Conservation (phyloP, 164 flowering plant species). For the Brasenia schreberi region DNA sequence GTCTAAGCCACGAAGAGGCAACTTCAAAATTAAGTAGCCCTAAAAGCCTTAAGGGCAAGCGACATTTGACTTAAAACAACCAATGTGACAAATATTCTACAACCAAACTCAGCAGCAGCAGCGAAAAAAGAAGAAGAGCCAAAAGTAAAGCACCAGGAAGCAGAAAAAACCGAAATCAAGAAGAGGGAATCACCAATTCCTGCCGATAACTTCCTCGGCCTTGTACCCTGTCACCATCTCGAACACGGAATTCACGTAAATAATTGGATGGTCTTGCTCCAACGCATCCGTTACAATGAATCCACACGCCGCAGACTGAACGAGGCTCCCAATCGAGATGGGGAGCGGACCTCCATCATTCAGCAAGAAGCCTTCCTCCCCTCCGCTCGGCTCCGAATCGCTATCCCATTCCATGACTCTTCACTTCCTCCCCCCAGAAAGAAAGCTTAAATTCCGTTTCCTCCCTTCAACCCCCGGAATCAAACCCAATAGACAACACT, state of each 20-base stretch:
- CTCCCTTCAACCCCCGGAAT: neutral
- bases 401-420: constrained; percentile 11
- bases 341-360: constrained; percentile 10
- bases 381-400: constrained; percentile 7
- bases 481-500: neutral
- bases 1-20: too few relatives aligned
- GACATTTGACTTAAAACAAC: too few relatives aligned
- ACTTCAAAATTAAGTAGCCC: too few relatives aligned
- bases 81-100: too few relatives aligned
- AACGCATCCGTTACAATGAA: constrained; percentile 66
- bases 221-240: constrained; percentile 24
- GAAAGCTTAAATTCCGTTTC: neutral
- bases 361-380: constrained; percentile 10
- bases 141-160: too few relatives aligned
- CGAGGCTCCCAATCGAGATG: constrained; percentile 9
- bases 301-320: constrained; percentile 54
- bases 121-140: too few relatives aligned
- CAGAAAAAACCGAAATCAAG: too few relatives aligned
- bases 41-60: too few relatives aligned
- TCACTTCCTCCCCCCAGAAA: neutral
- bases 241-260: constrained; percentile 59
- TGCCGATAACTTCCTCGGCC: too few relatives aligned
- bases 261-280: constrained; percentile 70
- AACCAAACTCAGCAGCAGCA: too few relatives aligned
- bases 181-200: too few relatives aligned